These are phyloP conservation scores for Casuarina cunninghamiana DNA, from an alignment of 306 rosid genomes.

Conservation along the genomic window DNA sequence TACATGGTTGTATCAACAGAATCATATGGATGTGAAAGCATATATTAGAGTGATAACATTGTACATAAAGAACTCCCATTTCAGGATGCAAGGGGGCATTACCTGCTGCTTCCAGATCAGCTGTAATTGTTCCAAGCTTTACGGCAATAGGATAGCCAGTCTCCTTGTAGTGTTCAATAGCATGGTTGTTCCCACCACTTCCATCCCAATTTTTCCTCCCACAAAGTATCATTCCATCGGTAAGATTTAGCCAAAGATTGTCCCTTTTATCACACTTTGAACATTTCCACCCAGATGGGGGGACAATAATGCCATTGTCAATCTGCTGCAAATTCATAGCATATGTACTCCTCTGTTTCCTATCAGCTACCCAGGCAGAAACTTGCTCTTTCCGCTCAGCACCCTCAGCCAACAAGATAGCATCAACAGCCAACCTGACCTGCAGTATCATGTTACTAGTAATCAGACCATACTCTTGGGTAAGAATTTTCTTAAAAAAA, in stretches of 20 bases:
- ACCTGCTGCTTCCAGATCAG: constrained; percentile 99
- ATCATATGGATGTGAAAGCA: constrained; percentile 14
- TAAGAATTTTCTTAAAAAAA: too few species aligned
- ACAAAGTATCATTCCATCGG: constrained; percentile 87
- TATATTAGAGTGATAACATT: neutral
- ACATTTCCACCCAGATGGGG: constrained; percentile 94
- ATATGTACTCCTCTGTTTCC: constrained; percentile 58
- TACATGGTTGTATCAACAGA: neutral
- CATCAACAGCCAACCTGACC: constrained; percentile 96
- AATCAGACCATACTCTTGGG: constrained; percentile 13
- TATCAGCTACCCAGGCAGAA: constrained; percentile 93
- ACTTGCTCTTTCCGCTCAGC: constrained; percentile 90
- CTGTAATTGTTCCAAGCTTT: constrained; percentile 93
- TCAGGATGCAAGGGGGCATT: constrained; percentile 28
- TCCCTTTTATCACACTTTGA: constrained; percentile 82
- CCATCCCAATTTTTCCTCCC: constrained; percentile 98
- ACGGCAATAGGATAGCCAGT: constrained; percentile 92
- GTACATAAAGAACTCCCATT: neutral
- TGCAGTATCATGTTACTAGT: constrained; percentile 31
- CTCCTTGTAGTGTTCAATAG: constrained; percentile 74
- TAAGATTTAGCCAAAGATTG: constrained; percentile 92
- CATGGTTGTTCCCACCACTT: constrained; percentile 95
- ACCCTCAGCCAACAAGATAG: constrained; percentile 70
- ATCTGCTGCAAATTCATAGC: constrained; percentile 74
- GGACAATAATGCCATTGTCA: constrained; percentile 76